Evolutionary conservation across 169 alveolate species (phyloP).

Genomic region (Plasmodium reichenowi): DNA sequence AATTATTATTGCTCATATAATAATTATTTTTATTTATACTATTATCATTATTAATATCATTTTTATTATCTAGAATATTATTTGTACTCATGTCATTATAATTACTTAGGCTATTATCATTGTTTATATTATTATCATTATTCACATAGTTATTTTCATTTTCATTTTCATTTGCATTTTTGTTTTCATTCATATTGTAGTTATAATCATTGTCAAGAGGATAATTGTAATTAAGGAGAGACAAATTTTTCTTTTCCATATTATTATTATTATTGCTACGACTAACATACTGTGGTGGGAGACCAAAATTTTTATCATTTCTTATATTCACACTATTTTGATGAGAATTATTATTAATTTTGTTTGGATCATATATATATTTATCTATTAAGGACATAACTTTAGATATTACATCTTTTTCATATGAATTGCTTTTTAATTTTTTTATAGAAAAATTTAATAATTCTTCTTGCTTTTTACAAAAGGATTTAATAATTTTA

Average conservation of each 20-base stretch:
- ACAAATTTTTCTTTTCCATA: not conserved
- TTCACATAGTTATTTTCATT: no score
- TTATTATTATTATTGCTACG: not conserved
- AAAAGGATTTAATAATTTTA: slow-evolving; percentile 17
- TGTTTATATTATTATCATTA: not conserved
- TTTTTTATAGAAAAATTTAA: slow-evolving; percentile 38
- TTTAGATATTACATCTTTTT: slow-evolving; percentile 31
- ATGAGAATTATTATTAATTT: slow-evolving; percentile 5
- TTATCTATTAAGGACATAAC: slow-evolving; percentile 18
- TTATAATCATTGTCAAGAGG: no score
- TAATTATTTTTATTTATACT: no score
- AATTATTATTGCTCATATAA: no score
- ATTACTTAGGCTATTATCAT: not conserved
- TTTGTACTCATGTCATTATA: no score
- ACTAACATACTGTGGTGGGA: not conserved
- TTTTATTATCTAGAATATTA: no score
- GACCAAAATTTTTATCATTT: no score
- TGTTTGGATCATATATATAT: slow-evolving; percentile 1
- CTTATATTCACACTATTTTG: not conserved
- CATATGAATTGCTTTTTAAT: slow-evolving; percentile 34
- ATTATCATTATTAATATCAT: no score
- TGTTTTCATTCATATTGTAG: no score
- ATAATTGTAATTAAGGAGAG: no score
- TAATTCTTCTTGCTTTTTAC: slow-evolving; percentile 36
- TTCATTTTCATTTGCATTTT: no score